Conservation (phyloP, 2,329 filamentous ascomycete species). For the Claviceps africana region DNA sequence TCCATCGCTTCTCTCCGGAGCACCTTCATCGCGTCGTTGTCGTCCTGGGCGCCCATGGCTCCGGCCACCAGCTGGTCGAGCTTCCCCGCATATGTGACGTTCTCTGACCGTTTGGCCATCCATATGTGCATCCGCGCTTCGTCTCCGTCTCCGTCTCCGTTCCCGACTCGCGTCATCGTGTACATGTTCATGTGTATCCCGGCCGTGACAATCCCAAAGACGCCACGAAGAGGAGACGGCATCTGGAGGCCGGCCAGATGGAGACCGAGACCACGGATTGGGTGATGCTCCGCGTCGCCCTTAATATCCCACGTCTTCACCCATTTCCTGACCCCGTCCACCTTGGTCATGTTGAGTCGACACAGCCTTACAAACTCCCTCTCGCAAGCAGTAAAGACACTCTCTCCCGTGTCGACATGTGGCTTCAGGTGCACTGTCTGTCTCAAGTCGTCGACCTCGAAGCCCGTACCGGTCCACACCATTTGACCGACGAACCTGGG, state of each 20-base stretch:
- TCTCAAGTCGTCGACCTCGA: constrained; percentile 6
- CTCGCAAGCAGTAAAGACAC: not conserved
- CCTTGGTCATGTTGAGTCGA: constrained; percentile 12
- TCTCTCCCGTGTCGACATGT: not conserved
- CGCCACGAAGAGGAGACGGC: constrained; percentile 19
- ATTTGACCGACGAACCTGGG: constrained; percentile 10
- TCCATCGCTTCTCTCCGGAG: constrained; percentile 20
- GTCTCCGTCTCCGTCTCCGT: constrained; percentile 10
- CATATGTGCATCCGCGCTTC: constrained; percentile 16
- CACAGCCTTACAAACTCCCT: constrained; percentile 11
- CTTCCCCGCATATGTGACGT: constrained; percentile 20
- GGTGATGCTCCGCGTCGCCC: constrained; percentile 12
- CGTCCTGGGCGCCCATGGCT: constrained; percentile 18
- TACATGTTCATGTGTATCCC: constrained; percentile 25
- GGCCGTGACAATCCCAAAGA: constrained; percentile 22
- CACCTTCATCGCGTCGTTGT: constrained; percentile 14
- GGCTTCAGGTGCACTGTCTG: constrained; percentile 13
- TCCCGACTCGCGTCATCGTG: constrained; percentile 15
- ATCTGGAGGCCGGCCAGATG: constrained; percentile 14
- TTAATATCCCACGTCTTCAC: constrained; percentile 6
- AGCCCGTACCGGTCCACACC: constrained; percentile 11
- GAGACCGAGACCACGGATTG: constrained; percentile 14
- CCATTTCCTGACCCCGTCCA: constrained; percentile 17
- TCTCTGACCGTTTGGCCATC: constrained; percentile 19
- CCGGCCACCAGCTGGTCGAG: constrained; percentile 24